Conservation (phyloP, 345 rosid species). For the Sonneratia alba region DNA sequence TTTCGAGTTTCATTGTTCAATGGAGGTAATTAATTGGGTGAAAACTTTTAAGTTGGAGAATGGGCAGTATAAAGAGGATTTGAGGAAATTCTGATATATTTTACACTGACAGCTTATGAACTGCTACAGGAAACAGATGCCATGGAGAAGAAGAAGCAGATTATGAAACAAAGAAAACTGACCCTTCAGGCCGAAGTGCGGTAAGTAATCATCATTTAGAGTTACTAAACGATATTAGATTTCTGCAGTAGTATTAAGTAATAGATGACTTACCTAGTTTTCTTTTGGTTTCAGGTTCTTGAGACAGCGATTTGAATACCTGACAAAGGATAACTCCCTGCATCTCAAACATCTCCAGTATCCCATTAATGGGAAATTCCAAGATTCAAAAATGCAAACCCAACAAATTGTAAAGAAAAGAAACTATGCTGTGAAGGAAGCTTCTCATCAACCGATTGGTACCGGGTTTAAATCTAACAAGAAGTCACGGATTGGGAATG, state of each 20-base stretch:
- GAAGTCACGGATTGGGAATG: conserved; percentile 23
- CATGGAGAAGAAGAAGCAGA: conserved; percentile 40
- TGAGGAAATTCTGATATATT: background rate
- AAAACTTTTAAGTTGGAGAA: background rate
- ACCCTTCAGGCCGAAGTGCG: conserved; percentile 59
- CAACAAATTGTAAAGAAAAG: conserved; percentile 21
- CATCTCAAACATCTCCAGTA: conserved; percentile 8
- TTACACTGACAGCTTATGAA: background rate
- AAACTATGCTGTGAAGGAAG: conserved; percentile 15
- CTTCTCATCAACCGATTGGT: conserved; percentile 5
- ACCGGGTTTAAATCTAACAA: conserved; percentile 31
- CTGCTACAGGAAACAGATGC: conserved; percentile 53
- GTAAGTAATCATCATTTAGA: conserved; percentile 25
- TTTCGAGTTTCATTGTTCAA: background rate
- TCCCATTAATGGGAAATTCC: conserved; percentile 14
- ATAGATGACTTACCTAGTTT: background rate
- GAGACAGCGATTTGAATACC: conserved; percentile 42
- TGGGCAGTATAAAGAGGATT: background rate
- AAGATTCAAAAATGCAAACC: conserved; percentile 12
- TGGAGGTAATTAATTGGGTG: background rate
- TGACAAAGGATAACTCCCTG: conserved; percentile 38
- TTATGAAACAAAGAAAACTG: conserved; percentile 43
- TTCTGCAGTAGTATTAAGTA: background rate
- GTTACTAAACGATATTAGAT: background rate
- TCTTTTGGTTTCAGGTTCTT: conserved; percentile 43